Evolutionary conservation across 352 stramenopile species (phyloP).

Genomic region (Phytophthora aleatoria): DNA sequence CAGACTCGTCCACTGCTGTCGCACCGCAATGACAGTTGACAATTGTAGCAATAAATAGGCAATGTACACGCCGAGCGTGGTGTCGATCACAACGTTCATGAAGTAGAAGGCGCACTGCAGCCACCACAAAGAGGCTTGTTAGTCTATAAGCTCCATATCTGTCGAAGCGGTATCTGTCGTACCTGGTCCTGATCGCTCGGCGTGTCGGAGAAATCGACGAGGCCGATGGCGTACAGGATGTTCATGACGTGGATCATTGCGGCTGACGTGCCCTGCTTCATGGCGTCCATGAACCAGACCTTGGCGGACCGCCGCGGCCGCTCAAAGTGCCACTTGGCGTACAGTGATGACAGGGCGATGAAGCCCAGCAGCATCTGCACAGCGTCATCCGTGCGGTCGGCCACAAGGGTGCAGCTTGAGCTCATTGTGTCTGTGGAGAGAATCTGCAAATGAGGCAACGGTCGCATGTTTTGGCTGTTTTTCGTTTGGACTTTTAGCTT

Average conservation of each 20-base stretch:
- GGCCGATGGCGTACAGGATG: constrained; percentile 77
- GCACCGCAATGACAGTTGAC: constrained; percentile 59
- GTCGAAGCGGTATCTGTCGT: neutral
- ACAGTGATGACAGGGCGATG: constrained; percentile 78
- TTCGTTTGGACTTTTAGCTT: constrained; percentile 11
- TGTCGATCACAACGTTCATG: constrained; percentile 88
- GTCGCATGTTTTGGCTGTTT: constrained; percentile 10
- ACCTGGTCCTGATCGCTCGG: constrained; percentile 69
- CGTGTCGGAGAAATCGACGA: constrained; percentile 59
- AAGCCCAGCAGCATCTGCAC: constrained; percentile 81
- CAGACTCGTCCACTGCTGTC: constrained; percentile 62
- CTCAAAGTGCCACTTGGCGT: constrained; percentile 81
- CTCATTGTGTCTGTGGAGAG: constrained; percentile 27
- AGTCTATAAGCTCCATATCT: neutral
- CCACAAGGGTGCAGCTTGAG: constrained; percentile 68
- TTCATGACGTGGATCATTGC: constrained; percentile 84
- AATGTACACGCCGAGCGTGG: constrained; percentile 81
- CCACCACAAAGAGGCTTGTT: neutral
- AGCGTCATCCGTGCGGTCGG: constrained; percentile 69
- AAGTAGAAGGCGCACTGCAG: constrained; percentile 85
- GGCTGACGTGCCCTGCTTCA: constrained; percentile 83
- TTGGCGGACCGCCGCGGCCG: constrained; percentile 55
- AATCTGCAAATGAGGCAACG: constrained; percentile 32
- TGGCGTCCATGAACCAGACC: constrained; percentile 86
- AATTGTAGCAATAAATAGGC: constrained; percentile 76